Evolutionary conservation across 2,329 filamentous ascomycete species (phyloP).

Genomic region (Huntiella decipiens): DNA sequence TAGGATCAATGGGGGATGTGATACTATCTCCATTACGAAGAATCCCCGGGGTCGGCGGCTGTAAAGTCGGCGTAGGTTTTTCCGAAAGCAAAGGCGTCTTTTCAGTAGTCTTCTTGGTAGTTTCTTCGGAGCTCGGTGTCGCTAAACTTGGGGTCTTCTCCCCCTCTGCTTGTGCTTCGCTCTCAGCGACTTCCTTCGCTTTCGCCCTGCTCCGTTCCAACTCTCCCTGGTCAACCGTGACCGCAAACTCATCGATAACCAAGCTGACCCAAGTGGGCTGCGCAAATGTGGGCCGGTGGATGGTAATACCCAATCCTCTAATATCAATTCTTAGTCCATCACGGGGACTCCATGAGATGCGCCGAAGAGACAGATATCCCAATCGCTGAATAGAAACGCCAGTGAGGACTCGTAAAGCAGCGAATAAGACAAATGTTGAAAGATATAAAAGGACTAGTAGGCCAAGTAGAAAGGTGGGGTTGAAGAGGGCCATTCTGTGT

Average conservation of each 20-base stretch:
- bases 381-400: conserved; percentile 91
- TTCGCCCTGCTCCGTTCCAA: conserved; percentile 22
- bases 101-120: background rate
- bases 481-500: conserved; percentile 40
- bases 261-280: conserved; percentile 94
- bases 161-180: conserved; percentile 6
- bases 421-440: conserved; percentile 81
- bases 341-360: conserved; percentile 72
- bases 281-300: conserved; percentile 89
- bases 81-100: background rate
- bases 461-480: conserved; percentile 71
- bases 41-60: conserved; percentile 12
- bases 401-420: conserved; percentile 76
- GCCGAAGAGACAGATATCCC: conserved; percentile 77
- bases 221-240: conserved; percentile 61
- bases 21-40: conserved; percentile 15
- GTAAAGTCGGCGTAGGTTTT: background rate
- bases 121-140: background rate
- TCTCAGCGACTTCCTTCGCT: conserved; percentile 14
- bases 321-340: conserved; percentile 84
- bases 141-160: background rate
- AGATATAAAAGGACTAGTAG: conserved; percentile 74
- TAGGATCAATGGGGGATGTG: conserved; percentile 12
- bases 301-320: conserved; percentile 64
- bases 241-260: conserved; percentile 64